These are phyloP conservation scores for Inga leiocalycina DNA, from an alignment of 306 rosid species.

Conservation along the genomic window DNA sequence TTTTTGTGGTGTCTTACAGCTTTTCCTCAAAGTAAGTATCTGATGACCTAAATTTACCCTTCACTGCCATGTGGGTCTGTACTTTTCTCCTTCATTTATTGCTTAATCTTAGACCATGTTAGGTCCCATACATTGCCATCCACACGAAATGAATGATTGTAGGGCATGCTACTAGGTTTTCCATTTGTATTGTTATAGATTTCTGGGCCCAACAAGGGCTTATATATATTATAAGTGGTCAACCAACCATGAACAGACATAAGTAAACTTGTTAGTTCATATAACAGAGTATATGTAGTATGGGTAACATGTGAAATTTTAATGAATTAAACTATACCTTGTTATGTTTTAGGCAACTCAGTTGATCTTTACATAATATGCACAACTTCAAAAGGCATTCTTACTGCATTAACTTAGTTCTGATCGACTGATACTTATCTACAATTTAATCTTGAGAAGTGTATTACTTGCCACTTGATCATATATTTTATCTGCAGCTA, in stretches of 20 bases:
- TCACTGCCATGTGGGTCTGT: neutral
- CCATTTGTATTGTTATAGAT: neutral
- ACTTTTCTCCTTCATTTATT: neutral
- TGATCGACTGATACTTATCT: neutral
- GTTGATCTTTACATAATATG: neutral
- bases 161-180: neutral
- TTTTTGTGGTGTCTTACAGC: neutral
- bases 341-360: neutral
- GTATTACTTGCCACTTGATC: neutral
- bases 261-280: neutral
- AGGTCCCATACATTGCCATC: neutral
- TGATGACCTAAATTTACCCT: neutral
- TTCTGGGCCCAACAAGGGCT: neutral
- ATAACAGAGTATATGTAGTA: too few species aligned
- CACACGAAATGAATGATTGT: neutral
- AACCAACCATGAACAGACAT: neutral
- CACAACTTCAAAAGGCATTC: neutral
- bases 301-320: neutral
- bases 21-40: slow-evolving; percentile 40
- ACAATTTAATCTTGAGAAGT: neutral
- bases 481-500: slow-evolving; percentile 23
- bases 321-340: neutral
- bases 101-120: neutral
- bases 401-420: neutral
- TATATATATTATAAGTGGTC: neutral